A percentile compares a stretch with the other conserved stretches of the same genome.
Conservation (phyloP, 2,329 filamentous ascomycete genomes). For the Trichoderma sp. region DNA sequence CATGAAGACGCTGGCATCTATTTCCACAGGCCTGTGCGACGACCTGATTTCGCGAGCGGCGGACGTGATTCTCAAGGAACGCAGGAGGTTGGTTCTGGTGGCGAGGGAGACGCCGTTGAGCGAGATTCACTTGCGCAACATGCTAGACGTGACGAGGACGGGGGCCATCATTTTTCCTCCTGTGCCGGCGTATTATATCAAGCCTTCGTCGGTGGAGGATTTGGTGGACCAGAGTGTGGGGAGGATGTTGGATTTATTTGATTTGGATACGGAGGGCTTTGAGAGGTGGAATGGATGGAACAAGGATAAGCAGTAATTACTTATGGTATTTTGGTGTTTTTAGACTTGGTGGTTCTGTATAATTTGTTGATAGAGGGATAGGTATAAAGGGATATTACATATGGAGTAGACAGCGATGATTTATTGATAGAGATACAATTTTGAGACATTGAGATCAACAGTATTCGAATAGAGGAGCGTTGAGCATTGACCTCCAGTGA, state of each 20-base stretch:
- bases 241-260: constrained; percentile 45
- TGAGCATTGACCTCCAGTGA: not conserved
- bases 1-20: constrained; percentile 47
- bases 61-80: constrained; percentile 47
- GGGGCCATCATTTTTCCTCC: constrained; percentile 46
- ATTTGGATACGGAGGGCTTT: constrained; percentile 40
- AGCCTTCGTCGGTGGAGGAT: constrained; percentile 40
- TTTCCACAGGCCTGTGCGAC: constrained; percentile 43
- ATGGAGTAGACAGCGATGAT: not conserved
- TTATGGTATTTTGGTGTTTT: not conserved
- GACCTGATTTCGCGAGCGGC: constrained; percentile 46
- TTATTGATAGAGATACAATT: not conserved
- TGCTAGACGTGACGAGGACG: constrained; percentile 38
- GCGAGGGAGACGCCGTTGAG: constrained; percentile 46
- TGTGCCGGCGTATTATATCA: constrained; percentile 45
- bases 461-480: not conserved
- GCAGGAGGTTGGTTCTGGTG: constrained; percentile 39
- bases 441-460: not conserved
- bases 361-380: not conserved
- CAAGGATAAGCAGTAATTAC: not conserved
- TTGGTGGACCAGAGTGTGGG: constrained; percentile 45
- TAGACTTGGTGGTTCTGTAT: not conserved
- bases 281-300: constrained; percentile 35
- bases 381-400: not conserved
- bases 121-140: constrained; percentile 46